A percentile compares a stretch with the other conserved stretches of the same genome.
Conservation (phyloP, 2,329 filamentous ascomycete genomes). For the Xylaria polymorpha region DNA sequence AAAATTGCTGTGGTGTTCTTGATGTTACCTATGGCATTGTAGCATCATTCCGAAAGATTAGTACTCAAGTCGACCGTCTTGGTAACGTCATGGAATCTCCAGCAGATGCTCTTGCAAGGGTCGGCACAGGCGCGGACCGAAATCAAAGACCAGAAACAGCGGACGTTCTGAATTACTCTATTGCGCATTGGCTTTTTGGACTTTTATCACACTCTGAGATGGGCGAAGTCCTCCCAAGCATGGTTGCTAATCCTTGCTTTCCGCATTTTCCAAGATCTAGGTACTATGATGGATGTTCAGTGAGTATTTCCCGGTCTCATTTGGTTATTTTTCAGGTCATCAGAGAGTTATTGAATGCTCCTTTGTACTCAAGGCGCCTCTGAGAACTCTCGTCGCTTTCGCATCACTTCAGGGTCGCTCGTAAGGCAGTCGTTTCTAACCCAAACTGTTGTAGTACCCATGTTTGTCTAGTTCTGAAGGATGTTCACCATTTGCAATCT, state of each 20-base stretch:
- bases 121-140: too few relatives aligned
- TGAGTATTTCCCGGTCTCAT: background rate
- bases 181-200: constrained; percentile 4
- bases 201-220: background rate
- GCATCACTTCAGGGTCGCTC: background rate
- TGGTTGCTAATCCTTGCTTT: background rate
- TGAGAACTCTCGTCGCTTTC: background rate
- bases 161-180: background rate
- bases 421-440: background rate
- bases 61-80: too few relatives aligned
- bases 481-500: constrained; percentile 12
- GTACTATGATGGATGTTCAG: constrained; percentile 16
- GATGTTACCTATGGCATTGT: too few relatives aligned
- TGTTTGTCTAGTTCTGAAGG: constrained; percentile 8
- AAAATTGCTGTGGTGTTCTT: too few relatives aligned
- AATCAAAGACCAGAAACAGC: too few relatives aligned
- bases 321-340: background rate
- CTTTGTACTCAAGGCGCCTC: background rate
- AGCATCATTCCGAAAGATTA: too few relatives aligned
- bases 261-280: background rate
- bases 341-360: background rate
- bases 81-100: too few relatives aligned
- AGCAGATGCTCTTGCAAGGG: too few relatives aligned
- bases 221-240: background rate
- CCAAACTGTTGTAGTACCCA: background rate